phyloP scores from a whole-genome alignment of 1,284 basidiomycete genomes.

The Gymnopus androsaceus region DNA sequence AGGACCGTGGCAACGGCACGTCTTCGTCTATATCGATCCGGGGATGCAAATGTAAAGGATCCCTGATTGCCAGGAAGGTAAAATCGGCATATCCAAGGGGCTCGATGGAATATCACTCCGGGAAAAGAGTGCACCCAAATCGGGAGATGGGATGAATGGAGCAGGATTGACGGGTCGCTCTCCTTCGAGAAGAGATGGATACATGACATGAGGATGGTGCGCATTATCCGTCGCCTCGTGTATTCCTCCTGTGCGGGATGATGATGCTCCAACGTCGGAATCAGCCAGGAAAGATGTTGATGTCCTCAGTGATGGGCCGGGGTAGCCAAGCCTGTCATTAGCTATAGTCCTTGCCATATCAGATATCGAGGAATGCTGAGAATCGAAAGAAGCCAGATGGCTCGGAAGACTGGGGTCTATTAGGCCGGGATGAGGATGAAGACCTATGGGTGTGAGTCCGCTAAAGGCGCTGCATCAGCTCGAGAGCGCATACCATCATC shows the following conservation, averaged over 20 bases:
- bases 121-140: slow-evolving; percentile 14
- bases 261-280: background rate
- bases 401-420: background rate
- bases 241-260: background rate
- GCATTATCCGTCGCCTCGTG: background rate
- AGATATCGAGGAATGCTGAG: slow-evolving; percentile 16
- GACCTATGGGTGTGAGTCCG: slow-evolving; percentile 6
- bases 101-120: slow-evolving; percentile 4
- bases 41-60: background rate
- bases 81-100: background rate
- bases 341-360: slow-evolving; percentile 19
- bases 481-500: background rate
- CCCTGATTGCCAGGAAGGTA: background rate
- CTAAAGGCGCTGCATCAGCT: background rate
- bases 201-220: background rate
- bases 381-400: slow-evolving; percentile 16
- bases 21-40: background rate
- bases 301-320: too few relatives aligned
- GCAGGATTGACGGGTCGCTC: slow-evolving; percentile 3
- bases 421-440: slow-evolving; percentile 11
- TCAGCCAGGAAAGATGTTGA: background rate
- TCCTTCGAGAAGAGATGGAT: background rate
- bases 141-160: slow-evolving; percentile 19
- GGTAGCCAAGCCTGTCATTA: background rate
- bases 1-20: background rate